Evolutionary conservation across 129 eudicot species (phyloP).

Genomic region (Flaveria ramosissima): DNA sequence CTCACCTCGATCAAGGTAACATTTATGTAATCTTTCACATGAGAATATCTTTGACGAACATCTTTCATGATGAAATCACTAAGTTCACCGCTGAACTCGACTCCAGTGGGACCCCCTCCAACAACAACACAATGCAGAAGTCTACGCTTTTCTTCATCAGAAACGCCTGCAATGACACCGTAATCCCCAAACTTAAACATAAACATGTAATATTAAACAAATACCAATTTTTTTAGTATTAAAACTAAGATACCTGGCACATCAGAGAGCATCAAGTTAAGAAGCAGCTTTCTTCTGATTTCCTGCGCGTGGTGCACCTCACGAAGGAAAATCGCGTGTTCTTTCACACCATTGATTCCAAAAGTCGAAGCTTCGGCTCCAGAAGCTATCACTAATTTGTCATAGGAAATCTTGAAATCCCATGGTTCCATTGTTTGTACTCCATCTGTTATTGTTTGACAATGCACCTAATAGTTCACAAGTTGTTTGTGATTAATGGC

Average conservation of each 20-base stretch:
- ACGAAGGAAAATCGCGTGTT: slow-evolving; percentile 88
- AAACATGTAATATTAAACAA: background rate
- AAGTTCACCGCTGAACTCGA: slow-evolving; percentile 96
- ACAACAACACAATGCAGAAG: slow-evolving; percentile 95
- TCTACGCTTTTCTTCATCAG: slow-evolving; percentile 86
- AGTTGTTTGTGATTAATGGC: background rate
- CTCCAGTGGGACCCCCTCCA: slow-evolving; percentile 99
- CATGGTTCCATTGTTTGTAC: slow-evolving; percentile 56
- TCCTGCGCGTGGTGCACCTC: slow-evolving; percentile 98
- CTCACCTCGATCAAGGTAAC: slow-evolving; percentile 95
- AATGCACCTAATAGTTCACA: slow-evolving; percentile 54
- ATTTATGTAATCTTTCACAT: slow-evolving; percentile 84
- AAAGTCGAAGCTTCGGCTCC: slow-evolving; percentile 96
- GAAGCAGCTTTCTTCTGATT: slow-evolving; percentile 81
- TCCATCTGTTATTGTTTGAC: slow-evolving; percentile 77
- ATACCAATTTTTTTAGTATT: background rate
- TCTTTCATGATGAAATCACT: slow-evolving; percentile 93
- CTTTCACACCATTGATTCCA: slow-evolving; percentile 86
- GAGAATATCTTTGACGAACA: slow-evolving; percentile 84
- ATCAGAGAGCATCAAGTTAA: slow-evolving; percentile 90
- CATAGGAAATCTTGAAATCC: slow-evolving; percentile 78
- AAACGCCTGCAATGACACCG: slow-evolving; percentile 48
- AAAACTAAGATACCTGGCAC: slow-evolving; percentile 63
- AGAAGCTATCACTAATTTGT: slow-evolving; percentile 81
- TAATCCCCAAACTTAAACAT: background rate